Conservation (phyloP, 805 yeast genomes). For the Blastobotrys peoriensis region DNA sequence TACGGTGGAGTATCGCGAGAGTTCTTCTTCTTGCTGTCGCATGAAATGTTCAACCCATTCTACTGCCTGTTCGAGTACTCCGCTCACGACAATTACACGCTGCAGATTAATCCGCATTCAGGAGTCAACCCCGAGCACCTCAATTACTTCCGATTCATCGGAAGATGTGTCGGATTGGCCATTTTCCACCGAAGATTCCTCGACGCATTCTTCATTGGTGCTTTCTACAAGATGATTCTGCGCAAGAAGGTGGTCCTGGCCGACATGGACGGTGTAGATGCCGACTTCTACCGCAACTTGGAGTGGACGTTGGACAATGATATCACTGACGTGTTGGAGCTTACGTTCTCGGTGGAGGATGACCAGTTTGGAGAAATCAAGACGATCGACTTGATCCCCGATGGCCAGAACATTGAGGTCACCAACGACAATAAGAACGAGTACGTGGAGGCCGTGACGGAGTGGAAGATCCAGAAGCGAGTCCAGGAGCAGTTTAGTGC, state of each 20-base stretch:
- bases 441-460: conserved; percentile 89
- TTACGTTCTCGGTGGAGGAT: conserved; percentile 80
- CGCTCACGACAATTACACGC: conserved; percentile 94
- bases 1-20: conserved; percentile 99
- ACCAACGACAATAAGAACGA: conserved; percentile 93
- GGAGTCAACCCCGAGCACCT: conserved; percentile 97
- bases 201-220: conserved; percentile 98
- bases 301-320: conserved; percentile 96
- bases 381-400: conserved; percentile 81
- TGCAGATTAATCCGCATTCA: conserved; percentile 96
- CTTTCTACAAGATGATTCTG: conserved; percentile 95
- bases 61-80: conserved; percentile 96
- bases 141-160: conserved; percentile 96
- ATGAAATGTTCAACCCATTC: conserved; percentile 98
- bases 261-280: conserved; percentile 98
- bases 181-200: conserved; percentile 96
- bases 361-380: conserved; percentile 93
- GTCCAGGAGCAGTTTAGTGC: conserved; percentile 96
- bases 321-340: conserved; percentile 78
- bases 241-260: conserved; percentile 89
- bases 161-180: conserved; percentile 96
- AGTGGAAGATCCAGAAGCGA: conserved; percentile 91
- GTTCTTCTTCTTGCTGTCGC: conserved; percentile 91
- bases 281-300: conserved; percentile 89
- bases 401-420: conserved; percentile 84